Evolutionary conservation across 2,329 filamentous ascomycete species (phyloP).

Genomic region (Claviceps monticola): DNA sequence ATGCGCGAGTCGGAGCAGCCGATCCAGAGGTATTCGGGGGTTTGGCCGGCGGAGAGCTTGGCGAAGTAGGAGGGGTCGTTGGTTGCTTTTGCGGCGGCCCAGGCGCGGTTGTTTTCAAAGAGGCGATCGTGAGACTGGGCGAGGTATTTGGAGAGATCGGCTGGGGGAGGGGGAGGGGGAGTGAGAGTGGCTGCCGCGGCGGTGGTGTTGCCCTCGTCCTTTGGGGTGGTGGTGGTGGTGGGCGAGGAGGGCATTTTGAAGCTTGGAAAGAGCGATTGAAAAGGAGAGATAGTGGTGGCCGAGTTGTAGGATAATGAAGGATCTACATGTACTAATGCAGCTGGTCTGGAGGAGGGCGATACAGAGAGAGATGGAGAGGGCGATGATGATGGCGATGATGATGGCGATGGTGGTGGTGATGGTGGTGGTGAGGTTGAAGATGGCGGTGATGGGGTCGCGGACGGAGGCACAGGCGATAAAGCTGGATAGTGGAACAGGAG

Average conservation of each 20-base stretch:
- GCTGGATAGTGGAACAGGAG: not conserved
- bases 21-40: slow-evolving; percentile 69
- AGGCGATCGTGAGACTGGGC: slow-evolving; percentile 51
- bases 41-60: slow-evolving; percentile 49
- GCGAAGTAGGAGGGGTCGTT: slow-evolving; percentile 52
- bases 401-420: not conserved
- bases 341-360: not conserved
- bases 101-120: slow-evolving; percentile 54
- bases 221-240: not conserved
- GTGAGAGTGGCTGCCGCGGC: no score
- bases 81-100: slow-evolving; percentile 44
- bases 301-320: not conserved
- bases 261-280: not conserved
- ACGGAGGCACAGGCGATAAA: not conserved
- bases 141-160: slow-evolving; percentile 30
- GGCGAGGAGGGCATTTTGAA: slow-evolving; percentile 2
- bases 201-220: not conserved
- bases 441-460: not conserved
- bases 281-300: not conserved
- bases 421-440: not conserved
- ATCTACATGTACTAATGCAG: not conserved
- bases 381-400: not conserved
- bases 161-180: not conserved
- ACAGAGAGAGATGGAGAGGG: not conserved
- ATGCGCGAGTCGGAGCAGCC: slow-evolving; percentile 84